Evolutionary conservation across 2,329 filamentous ascomycete genomes (phyloP), one percentile per base, ranked within the genome.

Genomic region (Chrysoporthe deuterocubensis): DNA sequence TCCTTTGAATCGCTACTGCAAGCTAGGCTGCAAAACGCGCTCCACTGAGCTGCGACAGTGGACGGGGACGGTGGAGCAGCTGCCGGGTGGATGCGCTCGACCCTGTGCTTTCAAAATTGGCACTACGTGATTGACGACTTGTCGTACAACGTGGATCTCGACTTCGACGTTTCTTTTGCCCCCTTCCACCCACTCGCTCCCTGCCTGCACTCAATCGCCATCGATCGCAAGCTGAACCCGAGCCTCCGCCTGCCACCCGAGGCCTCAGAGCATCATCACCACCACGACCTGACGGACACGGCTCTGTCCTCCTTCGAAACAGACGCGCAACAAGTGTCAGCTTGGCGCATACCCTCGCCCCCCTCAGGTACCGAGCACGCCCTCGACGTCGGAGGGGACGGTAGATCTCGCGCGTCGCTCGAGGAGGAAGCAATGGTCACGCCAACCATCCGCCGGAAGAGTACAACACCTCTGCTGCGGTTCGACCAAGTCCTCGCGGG

Each of bases 391-490:
- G 26, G 14, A 61, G 59, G 40, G 2, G n/a, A 34, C 42, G 16
- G n/a, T n/a, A 34, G 43, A 9, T 16, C 16, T 61, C n/a, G 14
- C 16, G 21, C 16, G 26, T 37, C 50, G 50, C 21, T 61, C 42
- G 14, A 40, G 59, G 59, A 6, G 44, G 67, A 66, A 66, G 67
- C 64, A 66, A 68, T 68, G 67, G 59, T 68, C 26, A 43, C 64
- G 37, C 18, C 54, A 66, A 66, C 26, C 56, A 14, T 42, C 37
- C 21, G 37, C 11, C 57, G 40, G 21, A 26, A 48, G 16, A 52
- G 5, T n/a, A 50, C 64, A 43, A 63, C 58, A 9, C 50, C 67
- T 43, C 50, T 52, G 44, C 46, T 62, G 64, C 64, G 57, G 42
- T 42, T 60, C 50, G 59, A 62, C 34, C 59, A 48, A 46, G 42